These are phyloP conservation scores for Polyplosphaeria fusca DNA, from an alignment of 495 filamentous ascomycete species.

Conservation along the genomic window DNA sequence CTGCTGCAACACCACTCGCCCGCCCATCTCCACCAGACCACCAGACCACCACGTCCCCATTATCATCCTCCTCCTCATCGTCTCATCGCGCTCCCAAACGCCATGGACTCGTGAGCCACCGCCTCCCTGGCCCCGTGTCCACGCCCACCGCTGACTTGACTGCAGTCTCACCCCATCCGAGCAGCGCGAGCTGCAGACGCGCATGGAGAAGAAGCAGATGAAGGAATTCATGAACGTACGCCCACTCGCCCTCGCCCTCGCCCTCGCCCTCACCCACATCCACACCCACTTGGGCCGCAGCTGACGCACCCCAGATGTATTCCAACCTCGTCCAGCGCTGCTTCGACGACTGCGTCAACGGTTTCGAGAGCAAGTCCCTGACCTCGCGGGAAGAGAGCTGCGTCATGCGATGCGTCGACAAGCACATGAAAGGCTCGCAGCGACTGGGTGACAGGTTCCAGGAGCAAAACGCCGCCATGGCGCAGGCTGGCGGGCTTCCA, in stretches of 20 bases:
- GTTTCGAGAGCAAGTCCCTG: constrained; percentile 96
- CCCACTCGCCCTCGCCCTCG: constrained; percentile 24
- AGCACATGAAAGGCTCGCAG: constrained; percentile 83
- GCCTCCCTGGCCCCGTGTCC: neutral
- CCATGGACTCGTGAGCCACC: constrained; percentile 31
- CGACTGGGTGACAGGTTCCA: constrained; percentile 87
- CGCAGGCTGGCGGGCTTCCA: constrained; percentile 56
- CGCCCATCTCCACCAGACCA: no score
- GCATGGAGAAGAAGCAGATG: constrained; percentile 95
- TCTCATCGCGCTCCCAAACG: neutral
- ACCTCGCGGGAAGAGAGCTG: constrained; percentile 82
- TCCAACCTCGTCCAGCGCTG: constrained; percentile 91
- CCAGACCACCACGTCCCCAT: neutral
- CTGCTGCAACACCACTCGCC: no score
- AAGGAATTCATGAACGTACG: constrained; percentile 95
- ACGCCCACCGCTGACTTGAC: constrained; percentile 17
- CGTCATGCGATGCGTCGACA: constrained; percentile 89
- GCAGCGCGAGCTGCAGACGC: constrained; percentile 83
- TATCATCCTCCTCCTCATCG: neutral
- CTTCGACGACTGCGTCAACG: constrained; percentile 95
- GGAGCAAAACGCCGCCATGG: constrained; percentile 88
- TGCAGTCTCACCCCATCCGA: constrained; percentile 73
- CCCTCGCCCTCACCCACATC: neutral
- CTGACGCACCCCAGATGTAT: constrained; percentile 67
- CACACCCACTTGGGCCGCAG: constrained; percentile 10